phyloP scores from a whole-genome alignment of 1,139 yeast species.

The Lodderomyces oxycetoniae region DNA sequence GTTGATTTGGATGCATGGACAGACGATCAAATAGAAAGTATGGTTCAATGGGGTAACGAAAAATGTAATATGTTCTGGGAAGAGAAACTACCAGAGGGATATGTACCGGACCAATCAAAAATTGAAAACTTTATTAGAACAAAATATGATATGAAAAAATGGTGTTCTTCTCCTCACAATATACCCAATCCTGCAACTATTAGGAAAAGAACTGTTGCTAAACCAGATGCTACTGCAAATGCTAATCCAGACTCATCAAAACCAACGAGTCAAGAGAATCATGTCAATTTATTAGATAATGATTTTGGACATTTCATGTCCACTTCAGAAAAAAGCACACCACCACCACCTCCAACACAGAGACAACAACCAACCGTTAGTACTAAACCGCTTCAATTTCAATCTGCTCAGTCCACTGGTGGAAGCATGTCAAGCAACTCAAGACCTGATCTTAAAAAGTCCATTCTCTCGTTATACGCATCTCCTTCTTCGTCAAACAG shows the following conservation, averaged over 20 bases:
- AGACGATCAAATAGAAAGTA: conserved; percentile 78
- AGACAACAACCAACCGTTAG: too few species aligned
- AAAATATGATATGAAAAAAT: conserved; percentile 84
- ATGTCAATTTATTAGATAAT: conserved; percentile 26
- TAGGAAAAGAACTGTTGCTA: conserved; percentile 6
- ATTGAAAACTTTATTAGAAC: conserved; percentile 87
- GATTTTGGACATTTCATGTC: conserved; percentile 40
- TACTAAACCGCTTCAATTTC: conserved; percentile 6
- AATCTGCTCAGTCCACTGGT: conserved; percentile 35
- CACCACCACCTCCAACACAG: conserved; percentile 3
- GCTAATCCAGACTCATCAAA: background rate
- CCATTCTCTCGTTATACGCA: conserved; percentile 84
- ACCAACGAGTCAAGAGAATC: background rate
- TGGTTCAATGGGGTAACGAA: conserved; percentile 84
- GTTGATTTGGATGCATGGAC: conserved; percentile 97
- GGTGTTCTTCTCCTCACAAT: conserved; percentile 54
- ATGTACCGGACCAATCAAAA: conserved; percentile 80
- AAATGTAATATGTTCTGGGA: conserved; percentile 83
- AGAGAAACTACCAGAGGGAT: conserved; percentile 60
- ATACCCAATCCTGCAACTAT: conserved; percentile 58
- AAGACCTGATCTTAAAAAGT: conserved; percentile 73
- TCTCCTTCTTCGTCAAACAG: conserved; percentile 50
- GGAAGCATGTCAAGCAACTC: conserved; percentile 27
- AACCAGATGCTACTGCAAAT: background rate
- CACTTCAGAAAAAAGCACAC: conserved; percentile 10